Percentiles rank a stretch among this genome's conserved stretches.
Conservation (phyloP, 148 eudicot species). For the Nyssa sinensis region DNA sequence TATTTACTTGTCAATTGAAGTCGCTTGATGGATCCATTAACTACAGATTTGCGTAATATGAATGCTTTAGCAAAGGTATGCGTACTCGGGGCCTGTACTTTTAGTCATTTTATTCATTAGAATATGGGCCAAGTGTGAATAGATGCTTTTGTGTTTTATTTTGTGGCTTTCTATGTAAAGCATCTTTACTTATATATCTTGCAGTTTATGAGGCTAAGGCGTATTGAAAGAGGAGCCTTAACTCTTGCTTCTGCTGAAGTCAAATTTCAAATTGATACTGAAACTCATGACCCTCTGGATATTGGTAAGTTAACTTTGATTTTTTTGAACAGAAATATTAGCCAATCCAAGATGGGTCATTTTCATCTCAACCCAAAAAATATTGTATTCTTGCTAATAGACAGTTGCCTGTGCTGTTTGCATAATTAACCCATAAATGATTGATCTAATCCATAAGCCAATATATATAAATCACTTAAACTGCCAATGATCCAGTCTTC, state of each 20-base stretch:
- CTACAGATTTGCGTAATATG: constrained; percentile 89
- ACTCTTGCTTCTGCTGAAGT: constrained; percentile 99
- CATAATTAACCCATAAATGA: too few relatives aligned
- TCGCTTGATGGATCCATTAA: constrained; percentile 87
- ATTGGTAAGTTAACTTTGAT: constrained; percentile 55
- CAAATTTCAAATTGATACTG: constrained; percentile 94
- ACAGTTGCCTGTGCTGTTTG: too few relatives aligned
- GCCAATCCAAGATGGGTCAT: too few relatives aligned
- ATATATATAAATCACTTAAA: too few relatives aligned
- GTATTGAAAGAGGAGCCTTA: constrained; percentile 94
- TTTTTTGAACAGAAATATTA: background rate
- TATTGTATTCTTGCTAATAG: background rate
- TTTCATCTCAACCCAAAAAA: background rate
- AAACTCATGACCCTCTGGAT: constrained; percentile 98
- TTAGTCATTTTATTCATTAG: background rate
- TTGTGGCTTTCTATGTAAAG: too few relatives aligned
- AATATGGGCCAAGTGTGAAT: constrained; percentile 5
- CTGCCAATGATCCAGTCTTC: background rate
- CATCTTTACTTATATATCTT: too few relatives aligned
- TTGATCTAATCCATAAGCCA: too few relatives aligned
- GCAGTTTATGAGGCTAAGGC: constrained; percentile 92
- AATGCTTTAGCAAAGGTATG: constrained; percentile 87
- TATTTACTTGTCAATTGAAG: constrained; percentile 38
- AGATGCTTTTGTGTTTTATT: background rate
- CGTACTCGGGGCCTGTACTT: constrained; percentile 8